Evolutionary conservation across 768 basidiomycete genomes (phyloP).

Genomic region (Boletus rubropictus): DNA sequence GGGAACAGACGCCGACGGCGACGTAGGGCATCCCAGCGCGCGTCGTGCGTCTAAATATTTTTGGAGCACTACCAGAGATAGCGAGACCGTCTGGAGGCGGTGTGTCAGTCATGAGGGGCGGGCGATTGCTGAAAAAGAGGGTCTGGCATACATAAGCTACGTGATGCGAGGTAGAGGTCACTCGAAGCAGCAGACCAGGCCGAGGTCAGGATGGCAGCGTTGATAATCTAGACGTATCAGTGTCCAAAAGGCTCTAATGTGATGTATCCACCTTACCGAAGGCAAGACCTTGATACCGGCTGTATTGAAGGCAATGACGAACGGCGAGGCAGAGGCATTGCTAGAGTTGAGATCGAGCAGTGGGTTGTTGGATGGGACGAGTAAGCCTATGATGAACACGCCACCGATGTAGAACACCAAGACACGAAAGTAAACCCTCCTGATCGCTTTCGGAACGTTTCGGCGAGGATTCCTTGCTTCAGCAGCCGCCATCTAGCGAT

Average conservation of each 20-base stretch:
- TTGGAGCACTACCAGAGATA: constrained; percentile 47
- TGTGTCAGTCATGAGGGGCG: constrained; percentile 5
- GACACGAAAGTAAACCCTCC: constrained; percentile 42
- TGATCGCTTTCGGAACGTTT: constrained; percentile 37
- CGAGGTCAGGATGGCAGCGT: constrained; percentile 40
- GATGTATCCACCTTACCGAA: constrained; percentile 32
- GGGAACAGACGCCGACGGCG: constrained; percentile 26
- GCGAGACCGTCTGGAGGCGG: constrained; percentile 46
- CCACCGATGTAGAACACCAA: constrained; percentile 36
- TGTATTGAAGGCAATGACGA: constrained; percentile 51
- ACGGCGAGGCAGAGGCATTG: constrained; percentile 46
- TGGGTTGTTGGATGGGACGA: constrained; percentile 44
- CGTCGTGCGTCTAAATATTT: constrained; percentile 40
- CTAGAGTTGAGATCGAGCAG: constrained; percentile 33
- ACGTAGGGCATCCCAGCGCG: constrained; percentile 42
- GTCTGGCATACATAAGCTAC: constrained; percentile 32
- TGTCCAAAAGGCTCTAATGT: not conserved
- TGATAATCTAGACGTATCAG: constrained; percentile 24
- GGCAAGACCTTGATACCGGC: constrained; percentile 59
- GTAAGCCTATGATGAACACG: constrained; percentile 42
- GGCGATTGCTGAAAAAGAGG: not conserved
- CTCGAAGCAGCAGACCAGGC: constrained; percentile 41
- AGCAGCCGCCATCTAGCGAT: constrained; percentile 37
- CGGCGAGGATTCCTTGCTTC: constrained; percentile 47
- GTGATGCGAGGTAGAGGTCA: constrained; percentile 36